phyloP scores from a whole-genome alignment of 148 eudicot genomes.

The Chenopodium suecicum region DNA sequence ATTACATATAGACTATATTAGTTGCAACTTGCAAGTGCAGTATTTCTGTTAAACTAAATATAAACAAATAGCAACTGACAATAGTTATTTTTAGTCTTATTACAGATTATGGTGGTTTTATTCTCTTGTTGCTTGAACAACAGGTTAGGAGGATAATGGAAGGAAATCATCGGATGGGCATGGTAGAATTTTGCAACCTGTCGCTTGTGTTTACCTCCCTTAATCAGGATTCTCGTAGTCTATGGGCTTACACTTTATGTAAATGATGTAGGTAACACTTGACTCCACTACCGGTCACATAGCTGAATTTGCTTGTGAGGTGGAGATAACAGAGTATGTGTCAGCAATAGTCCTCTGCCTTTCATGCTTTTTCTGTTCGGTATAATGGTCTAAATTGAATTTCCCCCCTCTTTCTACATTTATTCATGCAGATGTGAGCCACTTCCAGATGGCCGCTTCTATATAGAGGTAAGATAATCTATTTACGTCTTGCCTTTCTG shows the following conservation, averaged over 20 bases:
- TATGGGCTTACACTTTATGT: conserved; percentile 27
- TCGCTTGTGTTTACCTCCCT: conserved; percentile 27
- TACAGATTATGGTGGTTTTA: conserved; percentile 38
- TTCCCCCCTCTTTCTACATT: not conserved
- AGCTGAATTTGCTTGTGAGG: conserved; percentile 95
- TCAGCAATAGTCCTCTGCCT: conserved; percentile 6
- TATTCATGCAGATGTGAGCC: conserved; percentile 81
- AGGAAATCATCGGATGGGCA: conserved; percentile 99
- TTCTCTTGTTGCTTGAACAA: conserved; percentile 36
- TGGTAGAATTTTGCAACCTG: conserved; percentile 54
- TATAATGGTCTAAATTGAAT: not conserved
- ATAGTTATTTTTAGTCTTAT: conserved; percentile 26
- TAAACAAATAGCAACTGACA: conserved; percentile 25
- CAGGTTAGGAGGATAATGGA: conserved; percentile 99
- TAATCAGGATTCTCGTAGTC: conserved; percentile 23
- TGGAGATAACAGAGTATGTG: conserved; percentile 90
- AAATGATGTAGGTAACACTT: conserved; percentile 59
- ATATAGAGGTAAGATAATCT: conserved; percentile 64
- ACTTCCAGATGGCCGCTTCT: conserved; percentile 97
- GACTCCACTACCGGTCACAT: conserved; percentile 72
- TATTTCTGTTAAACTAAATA: not conserved
- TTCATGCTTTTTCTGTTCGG: not conserved
- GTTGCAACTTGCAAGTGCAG: conserved; percentile 17
- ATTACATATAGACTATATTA: not conserved
- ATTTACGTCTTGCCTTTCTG: conserved; percentile 2